phyloP scores from a whole-genome alignment of 2,329 filamentous ascomycete species.

The Diaporthe sp. region DNA sequence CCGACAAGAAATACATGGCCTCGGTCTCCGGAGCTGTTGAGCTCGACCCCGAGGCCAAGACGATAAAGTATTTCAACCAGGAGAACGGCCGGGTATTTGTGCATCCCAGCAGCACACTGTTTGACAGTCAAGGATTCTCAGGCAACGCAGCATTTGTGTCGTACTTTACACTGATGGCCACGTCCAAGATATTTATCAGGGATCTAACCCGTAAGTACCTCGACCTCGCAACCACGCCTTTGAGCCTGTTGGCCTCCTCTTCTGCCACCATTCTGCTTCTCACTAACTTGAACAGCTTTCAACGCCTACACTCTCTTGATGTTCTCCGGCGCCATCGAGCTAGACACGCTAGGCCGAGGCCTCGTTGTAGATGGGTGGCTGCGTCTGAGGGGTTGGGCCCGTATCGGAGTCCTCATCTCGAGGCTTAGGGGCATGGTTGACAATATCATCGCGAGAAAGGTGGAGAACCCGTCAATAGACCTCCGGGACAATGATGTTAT shows the following conservation, averaged over 20 bases:
- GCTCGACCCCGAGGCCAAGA: conserved; percentile 89
- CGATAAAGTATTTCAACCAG: conserved; percentile 92
- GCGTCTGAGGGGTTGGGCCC: conserved; percentile 86
- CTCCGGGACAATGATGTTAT: conserved; percentile 75
- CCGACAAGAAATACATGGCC: conserved; percentile 93
- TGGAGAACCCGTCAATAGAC: conserved; percentile 71
- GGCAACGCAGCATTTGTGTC: conserved; percentile 81
- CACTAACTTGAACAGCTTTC: conserved; percentile 67
- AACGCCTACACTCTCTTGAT: conserved; percentile 90
- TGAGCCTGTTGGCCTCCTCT: background rate
- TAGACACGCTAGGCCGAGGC: conserved; percentile 89
- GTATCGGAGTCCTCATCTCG: conserved; percentile 90
- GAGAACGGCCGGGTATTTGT: conserved; percentile 91
- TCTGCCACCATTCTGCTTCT: conserved; percentile 30
- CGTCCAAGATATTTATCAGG: conserved; percentile 89
- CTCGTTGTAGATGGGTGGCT: conserved; percentile 94
- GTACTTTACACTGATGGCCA: conserved; percentile 93
- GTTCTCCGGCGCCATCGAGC: conserved; percentile 84
- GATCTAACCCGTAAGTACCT: conserved; percentile 82
- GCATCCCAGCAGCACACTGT: conserved; percentile 88
- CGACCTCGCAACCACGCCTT: background rate
- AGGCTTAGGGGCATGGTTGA: conserved; percentile 89
- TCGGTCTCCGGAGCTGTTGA: conserved; percentile 91
- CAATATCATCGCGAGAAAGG: conserved; percentile 80
- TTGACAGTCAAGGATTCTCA: conserved; percentile 82